Evolutionary conservation across 306 rosid genomes (phyloP).

Genomic region (Arachis hypogaea): DNA sequence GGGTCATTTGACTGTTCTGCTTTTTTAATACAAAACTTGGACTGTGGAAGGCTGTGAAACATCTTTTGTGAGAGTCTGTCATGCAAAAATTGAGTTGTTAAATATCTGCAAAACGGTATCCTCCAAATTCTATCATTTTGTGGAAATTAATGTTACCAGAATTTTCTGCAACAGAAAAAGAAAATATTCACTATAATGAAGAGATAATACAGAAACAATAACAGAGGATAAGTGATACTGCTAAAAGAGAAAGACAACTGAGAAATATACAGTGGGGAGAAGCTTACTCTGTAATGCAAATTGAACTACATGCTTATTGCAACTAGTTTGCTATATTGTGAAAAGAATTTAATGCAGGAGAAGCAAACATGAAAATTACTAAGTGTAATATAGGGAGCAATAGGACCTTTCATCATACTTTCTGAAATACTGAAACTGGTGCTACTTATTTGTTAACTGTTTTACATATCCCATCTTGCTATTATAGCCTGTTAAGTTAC

Average conservation of each 20-base stretch:
- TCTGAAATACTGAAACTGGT: not conserved
- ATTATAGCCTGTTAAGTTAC: not conserved
- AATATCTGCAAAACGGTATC: not conserved
- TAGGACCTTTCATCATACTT: not conserved
- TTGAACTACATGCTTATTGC: conserved; percentile 1
- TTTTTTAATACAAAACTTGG: conserved; percentile 6
- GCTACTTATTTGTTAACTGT: conserved; percentile 3
- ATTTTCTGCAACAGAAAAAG: not conserved
- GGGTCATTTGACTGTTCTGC: not conserved
- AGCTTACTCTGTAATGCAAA: not conserved
- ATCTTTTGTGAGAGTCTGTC: not conserved
- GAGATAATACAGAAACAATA: not conserved
- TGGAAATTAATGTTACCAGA: not conserved
- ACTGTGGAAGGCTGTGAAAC: conserved; percentile 1
- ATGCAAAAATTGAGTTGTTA: not conserved
- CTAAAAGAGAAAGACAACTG: not conserved
- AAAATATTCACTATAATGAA: not conserved
- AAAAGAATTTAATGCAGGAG: not conserved
- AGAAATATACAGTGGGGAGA: not conserved
- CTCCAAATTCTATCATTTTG: not conserved
- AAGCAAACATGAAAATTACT: not conserved
- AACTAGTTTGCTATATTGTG: not conserved
- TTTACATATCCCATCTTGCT: conserved; percentile 19
- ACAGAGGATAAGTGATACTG: not conserved
- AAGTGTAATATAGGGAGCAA: not conserved